phyloP scores from a whole-genome alignment of 2,329 filamentous ascomycete species.

The Colletotrichum endophyticum region DNA sequence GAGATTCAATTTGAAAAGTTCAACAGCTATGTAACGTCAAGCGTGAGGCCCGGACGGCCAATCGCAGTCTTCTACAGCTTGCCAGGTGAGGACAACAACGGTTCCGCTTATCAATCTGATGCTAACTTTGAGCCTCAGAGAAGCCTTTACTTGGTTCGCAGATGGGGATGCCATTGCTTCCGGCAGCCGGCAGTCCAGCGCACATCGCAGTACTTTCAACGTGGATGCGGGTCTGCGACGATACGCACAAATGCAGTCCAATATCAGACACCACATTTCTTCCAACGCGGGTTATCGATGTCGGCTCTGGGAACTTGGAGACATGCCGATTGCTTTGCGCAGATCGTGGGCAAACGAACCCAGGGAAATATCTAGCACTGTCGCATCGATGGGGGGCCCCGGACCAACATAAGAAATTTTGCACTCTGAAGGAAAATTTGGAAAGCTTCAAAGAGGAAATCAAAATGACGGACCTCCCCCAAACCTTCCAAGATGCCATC shows the following conservation, averaged over 20 bases:
- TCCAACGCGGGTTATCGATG: background rate
- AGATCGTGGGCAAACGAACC: background rate
- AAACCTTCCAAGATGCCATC: slow-evolving; percentile 18
- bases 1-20: background rate
- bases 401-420: background rate
- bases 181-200: background rate
- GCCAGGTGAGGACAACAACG: background rate
- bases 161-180: background rate
- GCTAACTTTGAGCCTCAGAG: background rate
- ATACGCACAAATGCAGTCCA: background rate
- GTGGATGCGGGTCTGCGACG: background rate
- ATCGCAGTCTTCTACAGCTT: background rate
- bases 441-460: background rate
- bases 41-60: background rate
- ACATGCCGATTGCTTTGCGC: background rate
- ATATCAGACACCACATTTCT: background rate
- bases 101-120: fast-evolving
- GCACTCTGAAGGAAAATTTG: background rate
- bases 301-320: background rate
- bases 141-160: background rate
- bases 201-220: background rate
- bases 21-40: background rate
- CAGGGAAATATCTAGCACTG: background rate
- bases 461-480: background rate
- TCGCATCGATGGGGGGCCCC: background rate